phyloP scores from a whole-genome alignment of 768 basidiomycete species.

The Mycena vulgaris region DNA sequence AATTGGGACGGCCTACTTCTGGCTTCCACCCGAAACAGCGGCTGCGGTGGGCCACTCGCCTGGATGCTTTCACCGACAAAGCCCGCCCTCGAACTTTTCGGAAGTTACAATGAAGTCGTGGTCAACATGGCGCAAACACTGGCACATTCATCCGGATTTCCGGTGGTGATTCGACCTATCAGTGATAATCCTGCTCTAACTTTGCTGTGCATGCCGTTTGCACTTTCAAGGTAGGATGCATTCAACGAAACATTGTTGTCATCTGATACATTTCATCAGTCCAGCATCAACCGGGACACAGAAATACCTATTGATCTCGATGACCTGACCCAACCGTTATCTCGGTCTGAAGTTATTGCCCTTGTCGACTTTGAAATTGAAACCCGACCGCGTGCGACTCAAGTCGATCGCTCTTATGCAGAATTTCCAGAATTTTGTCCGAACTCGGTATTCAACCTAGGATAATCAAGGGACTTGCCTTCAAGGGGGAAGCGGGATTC shows the following conservation, averaged over 20 bases:
- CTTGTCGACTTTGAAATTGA: constrained; percentile 11
- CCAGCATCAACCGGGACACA: constrained; percentile 1
- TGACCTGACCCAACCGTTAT: not conserved
- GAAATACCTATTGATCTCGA: constrained; percentile 1
- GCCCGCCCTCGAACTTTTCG: constrained; percentile 8
- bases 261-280: not conserved
- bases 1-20: not conserved
- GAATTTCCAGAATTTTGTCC: no score
- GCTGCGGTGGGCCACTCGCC: not conserved
- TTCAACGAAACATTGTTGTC: not conserved
- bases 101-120: not conserved
- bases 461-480: no score
- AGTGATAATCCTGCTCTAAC: not conserved
- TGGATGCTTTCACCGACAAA: not conserved
- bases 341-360: not conserved
- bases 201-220: not conserved
- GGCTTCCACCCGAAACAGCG: not conserved
- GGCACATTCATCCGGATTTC: not conserved
- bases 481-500: no score
- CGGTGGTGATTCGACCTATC: not conserved
- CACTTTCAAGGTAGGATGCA: not conserved
- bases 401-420: no score
- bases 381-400: no score
- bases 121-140: not conserved
- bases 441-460: no score